These are phyloP conservation scores for Orbilia brochopaga DNA, from an alignment of 2,329 filamentous ascomycete genomes.

Conservation along the genomic window DNA sequence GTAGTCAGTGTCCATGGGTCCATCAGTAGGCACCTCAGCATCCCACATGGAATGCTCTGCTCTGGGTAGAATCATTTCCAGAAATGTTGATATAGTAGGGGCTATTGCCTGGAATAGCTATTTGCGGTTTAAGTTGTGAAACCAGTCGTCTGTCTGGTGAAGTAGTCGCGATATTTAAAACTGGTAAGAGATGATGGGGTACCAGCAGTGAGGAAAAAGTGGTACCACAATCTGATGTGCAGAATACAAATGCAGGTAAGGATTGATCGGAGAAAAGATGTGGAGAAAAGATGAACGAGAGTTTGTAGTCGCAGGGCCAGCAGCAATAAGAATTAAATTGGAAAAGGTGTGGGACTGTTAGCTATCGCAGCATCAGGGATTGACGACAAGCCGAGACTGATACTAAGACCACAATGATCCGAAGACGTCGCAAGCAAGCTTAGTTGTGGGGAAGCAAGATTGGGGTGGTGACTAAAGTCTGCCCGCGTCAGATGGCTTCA, in stretches of 20 bases:
- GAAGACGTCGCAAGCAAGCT: slow-evolving; percentile 34
- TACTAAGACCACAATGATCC: slow-evolving; percentile 50
- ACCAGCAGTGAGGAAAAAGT: not conserved
- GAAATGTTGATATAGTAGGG: not conserved
- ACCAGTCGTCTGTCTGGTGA: not conserved
- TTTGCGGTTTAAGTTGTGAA: too few species aligned
- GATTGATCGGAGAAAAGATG: slow-evolving; percentile 41
- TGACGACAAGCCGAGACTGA: slow-evolving; percentile 26
- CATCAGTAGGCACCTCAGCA: slow-evolving; percentile 39
- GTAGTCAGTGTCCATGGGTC: slow-evolving; percentile 39
- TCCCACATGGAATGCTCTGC: slow-evolving; percentile 37
- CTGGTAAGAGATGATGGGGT: not conserved
- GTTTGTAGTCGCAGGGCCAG: slow-evolving; percentile 19
- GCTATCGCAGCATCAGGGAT: slow-evolving; percentile 40
- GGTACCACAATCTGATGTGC: not conserved
- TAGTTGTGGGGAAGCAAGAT: slow-evolving; percentile 12
- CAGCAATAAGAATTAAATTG: slow-evolving; percentile 31
- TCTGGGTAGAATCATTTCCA: slow-evolving; percentile 42
- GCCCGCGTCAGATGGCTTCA: slow-evolving; percentile 24
- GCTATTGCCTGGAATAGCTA: not conserved
- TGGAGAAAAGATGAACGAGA: slow-evolving; percentile 49
- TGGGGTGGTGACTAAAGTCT: slow-evolving; percentile 29
- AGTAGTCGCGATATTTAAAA: not conserved
- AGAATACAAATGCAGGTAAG: slow-evolving; percentile 13
- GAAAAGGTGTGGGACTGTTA: slow-evolving; percentile 26